Base-by-base conservation (phyloP, 805 yeast species). In the Kuraishia floccosa region DNA sequence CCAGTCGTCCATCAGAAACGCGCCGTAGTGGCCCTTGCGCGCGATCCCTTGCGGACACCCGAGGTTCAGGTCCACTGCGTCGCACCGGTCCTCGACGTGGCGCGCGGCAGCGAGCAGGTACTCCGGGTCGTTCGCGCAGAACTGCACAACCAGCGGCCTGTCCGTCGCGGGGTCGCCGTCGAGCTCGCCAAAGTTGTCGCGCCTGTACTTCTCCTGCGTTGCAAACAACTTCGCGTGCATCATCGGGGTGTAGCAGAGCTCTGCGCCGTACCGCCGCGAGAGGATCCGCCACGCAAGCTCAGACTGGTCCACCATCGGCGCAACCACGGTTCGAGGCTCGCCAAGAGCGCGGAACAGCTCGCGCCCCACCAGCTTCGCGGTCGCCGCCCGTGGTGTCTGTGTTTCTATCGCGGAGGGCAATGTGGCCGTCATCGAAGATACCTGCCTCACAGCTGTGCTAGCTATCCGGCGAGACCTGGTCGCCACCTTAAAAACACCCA, bases 41-140 rank as follows among this genome's bases (percentile, higher is more conserved):
- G 99, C 99, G 37, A 91, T 91, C 2, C 96, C 96, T 54, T 91
- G 99, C 0, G 99, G 99, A 54, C 99, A 91, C 0, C 99, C 99
- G 35, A 91, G 63, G 47, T 91, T 91, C 41, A 91, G 65, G 55
- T 91, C 98, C 17, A 91, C 93, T 1, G 96, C 98, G 57, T 89
- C 97, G 54, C 97, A 89, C 37, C 72, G 65, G 31, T 77, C 82
- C 35, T 76, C 83, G 2, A 91, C 93, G 16, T 63, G 60, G 42
- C 69, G 66, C 1, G 97, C 97, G 3, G 98, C 97, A 27, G 64
- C 52, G 10, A 91, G 56, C 17, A 91, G 60, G 42, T 72, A 75
- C 5, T 85, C 93, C 0, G 96, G 89, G 43, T 91, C 94, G 52
- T 91, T 91, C 5, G 96, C 97, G 53, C 97, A 91, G 47, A 91